Percentiles rank a stretch among this genome's conserved stretches.
Conservation (phyloP, 148 eudicot species). For the Polygonum aviculare region DNA sequence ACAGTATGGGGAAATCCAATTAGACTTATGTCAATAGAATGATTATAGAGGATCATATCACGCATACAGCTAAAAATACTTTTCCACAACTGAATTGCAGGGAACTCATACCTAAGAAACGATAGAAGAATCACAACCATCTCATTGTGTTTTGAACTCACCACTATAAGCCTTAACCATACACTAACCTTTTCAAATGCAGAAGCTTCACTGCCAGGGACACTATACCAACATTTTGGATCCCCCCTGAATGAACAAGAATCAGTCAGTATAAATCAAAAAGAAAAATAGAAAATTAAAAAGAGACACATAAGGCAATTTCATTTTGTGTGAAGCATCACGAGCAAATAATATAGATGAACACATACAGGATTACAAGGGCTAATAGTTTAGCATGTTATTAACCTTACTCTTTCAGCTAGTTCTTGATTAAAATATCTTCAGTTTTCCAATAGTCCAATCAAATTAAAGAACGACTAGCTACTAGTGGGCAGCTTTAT, state of each 20-base stretch:
- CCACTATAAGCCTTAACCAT: constrained; percentile 9
- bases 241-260: constrained; percentile 69
- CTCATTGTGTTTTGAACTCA: not conserved
- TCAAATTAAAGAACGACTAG: not conserved
- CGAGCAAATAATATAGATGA: not conserved
- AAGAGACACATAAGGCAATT: not conserved
- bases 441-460: not conserved
- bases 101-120: not conserved
- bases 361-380: not conserved
- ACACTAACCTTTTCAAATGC: constrained; percentile 87
- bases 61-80: not conserved
- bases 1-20: not conserved
- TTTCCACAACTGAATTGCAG: not conserved
- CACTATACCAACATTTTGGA: constrained; percentile 99
- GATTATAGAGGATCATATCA: not conserved
- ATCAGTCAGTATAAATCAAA: not conserved
- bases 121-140: not conserved
- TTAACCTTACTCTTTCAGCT: not conserved
- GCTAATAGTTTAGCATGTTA: not conserved
- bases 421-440: not conserved
- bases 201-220: constrained; percentile 80
- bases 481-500: not conserved
- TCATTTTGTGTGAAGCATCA: not conserved
- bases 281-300: not conserved
- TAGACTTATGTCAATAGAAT: not conserved